Evolutionary conservation across 1,284 basidiomycete species (phyloP), one percentile per base, ranked within the genome.

Genomic region (Cryptococcus sp.): DNA sequence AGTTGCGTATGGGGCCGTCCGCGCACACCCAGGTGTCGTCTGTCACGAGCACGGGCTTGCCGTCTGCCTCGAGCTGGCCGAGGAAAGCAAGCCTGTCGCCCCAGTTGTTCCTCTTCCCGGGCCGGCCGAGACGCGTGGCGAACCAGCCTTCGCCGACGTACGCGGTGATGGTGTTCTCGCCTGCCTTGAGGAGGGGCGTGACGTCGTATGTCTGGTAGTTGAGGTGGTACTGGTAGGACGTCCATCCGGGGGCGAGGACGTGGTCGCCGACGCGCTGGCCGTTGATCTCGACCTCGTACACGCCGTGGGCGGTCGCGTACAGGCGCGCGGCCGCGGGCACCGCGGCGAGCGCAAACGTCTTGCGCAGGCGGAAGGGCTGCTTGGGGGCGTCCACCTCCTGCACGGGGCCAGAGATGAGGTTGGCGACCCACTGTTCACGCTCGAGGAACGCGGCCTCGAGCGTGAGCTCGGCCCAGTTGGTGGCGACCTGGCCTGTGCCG

Each of bases 191-290:
- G 2, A 65, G 36, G 1, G 36, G 9, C 2, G 62, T 43, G 28
- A 77, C 53, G 44, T 73, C 71, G 55, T 64, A 69, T 0, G 58
- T 64, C 57, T 73, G 73, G 50, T 72, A 75, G 18, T 57, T 43
- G 3, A 71, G 62, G n/a, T 64, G 68, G 55, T 70, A 54, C 12
- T 59, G 45, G 60, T 77, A 77, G 21, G 53, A 57, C 35, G 64
- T 65, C 73, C 73, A 75, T 20, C 75, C 75, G 1, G 75, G 75
- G 0, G 71, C 57, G 5, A 77, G 59, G 18, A 68, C 53, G 6
- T 75, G 67, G 44, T 74, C 67, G 24, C 67, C 69, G 9, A 77
- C 60, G 3, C 43, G 46, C 11, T 56, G 40, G 11, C 70, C 75
- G 56, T 77, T 77, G 56, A 75, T 55, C 1, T 55, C 24, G 1